These are phyloP conservation scores for Boletellus ananiceps DNA, from an alignment of 768 basidiomycete genomes.

Conservation along the genomic window DNA sequence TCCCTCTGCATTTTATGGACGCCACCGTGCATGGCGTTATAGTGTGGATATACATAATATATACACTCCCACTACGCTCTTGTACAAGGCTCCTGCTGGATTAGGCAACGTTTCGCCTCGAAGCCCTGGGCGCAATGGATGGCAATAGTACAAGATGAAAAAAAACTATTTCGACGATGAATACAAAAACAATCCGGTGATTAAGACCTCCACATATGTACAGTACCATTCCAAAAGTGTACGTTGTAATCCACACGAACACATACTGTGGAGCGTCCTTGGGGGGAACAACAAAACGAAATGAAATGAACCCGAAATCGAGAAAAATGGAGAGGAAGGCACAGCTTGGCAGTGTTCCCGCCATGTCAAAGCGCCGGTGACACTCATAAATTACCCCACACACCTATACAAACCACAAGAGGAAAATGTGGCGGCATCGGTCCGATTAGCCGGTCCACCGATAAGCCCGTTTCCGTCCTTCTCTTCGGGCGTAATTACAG, in stretches of 20 bases:
- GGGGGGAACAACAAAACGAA: neutral
- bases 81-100: too few species aligned
- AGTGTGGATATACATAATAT: too few species aligned
- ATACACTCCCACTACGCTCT: too few species aligned
- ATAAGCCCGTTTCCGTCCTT: neutral
- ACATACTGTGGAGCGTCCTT: neutral
- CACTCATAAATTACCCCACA: too few species aligned
- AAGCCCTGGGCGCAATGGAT: neutral
- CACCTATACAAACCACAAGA: too few species aligned
- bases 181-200: constrained; percentile 12
- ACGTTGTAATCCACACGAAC: neutral
- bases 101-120: too few species aligned
- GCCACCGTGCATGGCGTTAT: neutral
- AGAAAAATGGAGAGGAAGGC: neutral
- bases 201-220: constrained; percentile 10
- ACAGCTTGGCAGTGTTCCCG: constrained; percentile 1
- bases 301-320: neutral
- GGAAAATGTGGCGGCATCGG: neutral
- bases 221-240: neutral
- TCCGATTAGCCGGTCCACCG: neutral
- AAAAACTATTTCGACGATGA: neutral
- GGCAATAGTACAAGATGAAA: neutral
- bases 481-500: neutral
- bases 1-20: neutral
- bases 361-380: too few species aligned